phyloP scores from a whole-genome alignment of 805 yeast genomes.

The Spathaspora arborariae region DNA sequence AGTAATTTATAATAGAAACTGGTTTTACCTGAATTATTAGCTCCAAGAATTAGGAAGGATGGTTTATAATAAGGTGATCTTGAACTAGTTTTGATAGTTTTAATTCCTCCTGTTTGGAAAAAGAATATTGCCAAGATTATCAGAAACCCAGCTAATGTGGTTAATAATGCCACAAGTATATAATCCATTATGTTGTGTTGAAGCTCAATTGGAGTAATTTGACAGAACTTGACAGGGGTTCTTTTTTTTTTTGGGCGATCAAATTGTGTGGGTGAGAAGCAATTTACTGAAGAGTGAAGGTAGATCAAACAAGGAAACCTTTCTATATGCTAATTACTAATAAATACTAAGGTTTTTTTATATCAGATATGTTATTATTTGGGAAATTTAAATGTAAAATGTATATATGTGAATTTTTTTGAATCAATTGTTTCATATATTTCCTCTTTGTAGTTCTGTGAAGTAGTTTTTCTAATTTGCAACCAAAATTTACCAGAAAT shows the following conservation, averaged over 20 bases:
- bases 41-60: constrained; percentile 62
- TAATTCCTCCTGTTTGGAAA: constrained; percentile 18
- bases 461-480: too few relatives aligned
- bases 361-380: too few relatives aligned
- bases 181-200: constrained; percentile 21
- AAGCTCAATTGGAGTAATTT: too few relatives aligned
- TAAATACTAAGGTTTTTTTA: too few relatives aligned
- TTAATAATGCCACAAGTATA: constrained; percentile 20
- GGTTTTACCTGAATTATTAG: constrained; percentile 66
- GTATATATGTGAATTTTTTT: too few relatives aligned
- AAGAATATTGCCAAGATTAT: constrained; percentile 20
- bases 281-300: neutral
- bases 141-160: constrained; percentile 25
- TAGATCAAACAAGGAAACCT: too few relatives aligned
- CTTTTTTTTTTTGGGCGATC: neutral
- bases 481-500: too few relatives aligned
- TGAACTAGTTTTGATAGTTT: constrained; percentile 5
- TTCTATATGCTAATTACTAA: too few relatives aligned
- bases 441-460: too few relatives aligned
- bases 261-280: neutral
- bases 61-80: constrained; percentile 36
- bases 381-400: too few relatives aligned
- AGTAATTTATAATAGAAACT: constrained; percentile 40
- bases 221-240: neutral
- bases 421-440: too few relatives aligned